Conservation (phyloP, 108 stramenopile genomes). For the Conticribra guillardii region DNA sequence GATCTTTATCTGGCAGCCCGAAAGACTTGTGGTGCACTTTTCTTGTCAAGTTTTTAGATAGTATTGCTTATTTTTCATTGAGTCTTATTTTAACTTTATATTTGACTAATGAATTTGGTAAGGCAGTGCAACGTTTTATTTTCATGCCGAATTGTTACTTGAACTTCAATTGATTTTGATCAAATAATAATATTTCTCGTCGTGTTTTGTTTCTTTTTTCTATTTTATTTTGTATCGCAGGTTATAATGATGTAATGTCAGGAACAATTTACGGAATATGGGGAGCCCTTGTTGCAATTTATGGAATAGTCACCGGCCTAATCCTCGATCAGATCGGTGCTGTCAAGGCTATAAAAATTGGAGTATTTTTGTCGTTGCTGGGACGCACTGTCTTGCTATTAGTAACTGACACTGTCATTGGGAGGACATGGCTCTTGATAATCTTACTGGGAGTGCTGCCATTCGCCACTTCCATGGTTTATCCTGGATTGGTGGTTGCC, state of each 20-base stretch:
- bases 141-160: too few relatives aligned
- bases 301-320: background rate
- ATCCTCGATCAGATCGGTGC: background rate
- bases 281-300: background rate
- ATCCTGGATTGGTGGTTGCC: background rate
- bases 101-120: constrained; percentile 1
- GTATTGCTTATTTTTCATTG: constrained; percentile 12
- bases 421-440: background rate
- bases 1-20: too few relatives aligned
- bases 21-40: constrained; percentile 6
- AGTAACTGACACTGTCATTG: background rate
- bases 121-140: too few relatives aligned
- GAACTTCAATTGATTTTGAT: background rate
- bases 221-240: background rate
- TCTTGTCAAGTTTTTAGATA: constrained; percentile 3
- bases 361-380: background rate
- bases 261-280: background rate
- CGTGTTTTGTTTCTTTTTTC: background rate
- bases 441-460: background rate
- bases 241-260: constrained; percentile 1
- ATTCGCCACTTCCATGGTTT: background rate
- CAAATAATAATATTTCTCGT: background rate
- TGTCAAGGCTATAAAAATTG: background rate
- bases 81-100: background rate
- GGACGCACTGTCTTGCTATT: background rate